Conservation (phyloP, 148 eudicot species). For the Persicaria tinctoria region DNA sequence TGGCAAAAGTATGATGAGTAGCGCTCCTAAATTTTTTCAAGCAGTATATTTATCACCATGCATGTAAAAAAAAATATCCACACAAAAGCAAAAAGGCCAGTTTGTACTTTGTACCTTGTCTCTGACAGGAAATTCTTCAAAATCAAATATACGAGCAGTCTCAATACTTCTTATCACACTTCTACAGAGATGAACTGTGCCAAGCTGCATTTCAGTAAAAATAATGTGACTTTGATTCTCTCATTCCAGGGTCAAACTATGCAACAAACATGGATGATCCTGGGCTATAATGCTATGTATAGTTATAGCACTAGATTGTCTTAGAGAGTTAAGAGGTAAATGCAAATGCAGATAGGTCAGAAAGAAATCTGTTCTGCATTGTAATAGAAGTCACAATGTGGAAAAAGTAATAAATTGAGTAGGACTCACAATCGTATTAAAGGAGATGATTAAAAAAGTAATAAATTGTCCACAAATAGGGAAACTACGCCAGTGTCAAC, state of each 20-base stretch:
- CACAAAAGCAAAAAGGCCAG: slow-evolving; percentile 7
- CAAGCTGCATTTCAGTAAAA: slow-evolving; percentile 44
- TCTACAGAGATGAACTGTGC: slow-evolving; percentile 93
- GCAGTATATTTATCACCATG: not conserved
- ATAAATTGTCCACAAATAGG: not conserved
- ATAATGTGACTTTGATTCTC: not conserved
- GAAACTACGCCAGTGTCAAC: slow-evolving; percentile 2
- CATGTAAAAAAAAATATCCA: not conserved
- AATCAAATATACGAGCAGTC: slow-evolving; percentile 96
- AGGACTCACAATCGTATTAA: not conserved
- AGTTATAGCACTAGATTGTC: not conserved
- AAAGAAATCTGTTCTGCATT: not conserved
- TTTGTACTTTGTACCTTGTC: slow-evolving; percentile 67
- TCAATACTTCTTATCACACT: slow-evolving; percentile 95
- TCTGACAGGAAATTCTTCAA: slow-evolving; percentile 93
- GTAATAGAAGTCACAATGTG: not conserved
- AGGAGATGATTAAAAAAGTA: slow-evolving; percentile 1
- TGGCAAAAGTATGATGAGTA: not conserved
- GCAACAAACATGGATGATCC: not conserved
- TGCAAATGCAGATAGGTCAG: not conserved
- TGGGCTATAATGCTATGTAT: not conserved
- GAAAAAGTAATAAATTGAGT: no score
- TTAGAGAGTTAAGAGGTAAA: not conserved
- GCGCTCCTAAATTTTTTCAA: not conserved
- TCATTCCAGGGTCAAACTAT: not conserved